phyloP scores from a whole-genome alignment of 805 yeast genomes.

The Wickerhamomyces strasburgensis region DNA sequence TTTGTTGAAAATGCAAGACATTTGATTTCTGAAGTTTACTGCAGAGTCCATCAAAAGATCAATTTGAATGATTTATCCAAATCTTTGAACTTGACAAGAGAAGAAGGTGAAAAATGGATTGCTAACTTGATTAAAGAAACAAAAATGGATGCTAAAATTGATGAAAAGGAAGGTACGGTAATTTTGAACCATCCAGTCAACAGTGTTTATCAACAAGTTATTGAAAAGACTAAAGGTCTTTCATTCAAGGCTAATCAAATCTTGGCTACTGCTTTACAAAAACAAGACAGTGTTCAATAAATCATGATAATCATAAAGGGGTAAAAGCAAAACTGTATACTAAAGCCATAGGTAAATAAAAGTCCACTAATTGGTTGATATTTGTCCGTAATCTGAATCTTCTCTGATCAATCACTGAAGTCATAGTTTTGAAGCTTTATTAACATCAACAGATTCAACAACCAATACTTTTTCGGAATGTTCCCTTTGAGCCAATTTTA shows the following conservation, averaged over 20 bases:
- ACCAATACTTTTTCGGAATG: slow-evolving; percentile 26
- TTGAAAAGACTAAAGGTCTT: slow-evolving; percentile 62
- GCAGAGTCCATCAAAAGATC: slow-evolving; percentile 48
- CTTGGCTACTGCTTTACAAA: slow-evolving; percentile 39
- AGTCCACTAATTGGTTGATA: no score
- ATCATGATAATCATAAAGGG: no score
- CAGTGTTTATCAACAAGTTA: slow-evolving; percentile 61
- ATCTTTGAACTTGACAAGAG: slow-evolving; percentile 38
- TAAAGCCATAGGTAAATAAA: no score
- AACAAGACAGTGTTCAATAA: slow-evolving; percentile 20
- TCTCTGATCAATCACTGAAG: no score
- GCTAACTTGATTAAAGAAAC: slow-evolving; percentile 44
- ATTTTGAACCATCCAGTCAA: slow-evolving; percentile 50
- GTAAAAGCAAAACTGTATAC: neutral
- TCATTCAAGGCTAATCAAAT: slow-evolving; percentile 56
- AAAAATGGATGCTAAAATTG: slow-evolving; percentile 49
- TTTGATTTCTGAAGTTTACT: slow-evolving; percentile 47
- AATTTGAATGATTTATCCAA: slow-evolving; percentile 41
- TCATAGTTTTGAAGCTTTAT: slow-evolving; percentile 6
- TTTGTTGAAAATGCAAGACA: slow-evolving; percentile 45
- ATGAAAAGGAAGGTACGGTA: slow-evolving; percentile 46
- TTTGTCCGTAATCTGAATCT: no score
- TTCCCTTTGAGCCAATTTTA: slow-evolving; percentile 26
- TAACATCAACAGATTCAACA: slow-evolving; percentile 26
- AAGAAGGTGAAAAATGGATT: slow-evolving; percentile 48